Evolutionary conservation across 106 monocot genomes (phyloP).

Genomic region (Allium sativum): DNA sequence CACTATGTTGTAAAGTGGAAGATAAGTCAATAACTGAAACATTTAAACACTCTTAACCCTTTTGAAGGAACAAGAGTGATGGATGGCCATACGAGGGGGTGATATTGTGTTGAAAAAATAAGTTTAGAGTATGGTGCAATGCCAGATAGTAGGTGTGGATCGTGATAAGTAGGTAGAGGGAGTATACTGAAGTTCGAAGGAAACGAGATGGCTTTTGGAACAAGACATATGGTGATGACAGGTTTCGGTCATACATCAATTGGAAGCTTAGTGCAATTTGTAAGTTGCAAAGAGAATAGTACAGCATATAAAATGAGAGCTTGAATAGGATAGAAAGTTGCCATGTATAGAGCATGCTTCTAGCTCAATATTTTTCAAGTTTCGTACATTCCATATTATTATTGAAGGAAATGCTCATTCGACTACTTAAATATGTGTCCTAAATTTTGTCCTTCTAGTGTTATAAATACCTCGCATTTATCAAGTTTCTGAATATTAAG

Average conservation of each 20-base stretch:
- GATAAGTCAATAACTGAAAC: conserved; percentile 41
- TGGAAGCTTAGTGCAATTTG: not conserved
- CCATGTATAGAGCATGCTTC: too few relatives aligned
- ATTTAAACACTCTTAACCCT: conserved; percentile 23
- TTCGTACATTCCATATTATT: too few relatives aligned
- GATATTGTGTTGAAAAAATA: conserved; percentile 40
- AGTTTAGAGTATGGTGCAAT: conserved; percentile 29
- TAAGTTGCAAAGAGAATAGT: not conserved
- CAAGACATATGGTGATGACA: not conserved
- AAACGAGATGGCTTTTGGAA: conserved; percentile 2
- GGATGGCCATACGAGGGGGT: conserved; percentile 27
- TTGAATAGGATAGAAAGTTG: too few relatives aligned
- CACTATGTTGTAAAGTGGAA: conserved; percentile 40
- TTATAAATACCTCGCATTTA: too few relatives aligned
- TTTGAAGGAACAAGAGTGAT: conserved; percentile 6
- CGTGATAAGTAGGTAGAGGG: conserved; percentile 1
- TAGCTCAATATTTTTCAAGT: too few relatives aligned
- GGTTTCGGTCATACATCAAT: conserved; percentile 5
- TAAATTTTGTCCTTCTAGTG: too few relatives aligned
- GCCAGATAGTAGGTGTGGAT: conserved; percentile 33
- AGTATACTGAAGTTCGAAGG: not conserved
- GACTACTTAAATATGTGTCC: too few relatives aligned
- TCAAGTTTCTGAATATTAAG: too few relatives aligned
- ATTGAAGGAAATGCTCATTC: too few relatives aligned
- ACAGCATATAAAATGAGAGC: too few relatives aligned